Percentiles rank a stretch among this genome's conserved stretches.
Conservation (phyloP, 495 filamentous ascomycete genomes). For the Parathielavia appendiculata region DNA sequence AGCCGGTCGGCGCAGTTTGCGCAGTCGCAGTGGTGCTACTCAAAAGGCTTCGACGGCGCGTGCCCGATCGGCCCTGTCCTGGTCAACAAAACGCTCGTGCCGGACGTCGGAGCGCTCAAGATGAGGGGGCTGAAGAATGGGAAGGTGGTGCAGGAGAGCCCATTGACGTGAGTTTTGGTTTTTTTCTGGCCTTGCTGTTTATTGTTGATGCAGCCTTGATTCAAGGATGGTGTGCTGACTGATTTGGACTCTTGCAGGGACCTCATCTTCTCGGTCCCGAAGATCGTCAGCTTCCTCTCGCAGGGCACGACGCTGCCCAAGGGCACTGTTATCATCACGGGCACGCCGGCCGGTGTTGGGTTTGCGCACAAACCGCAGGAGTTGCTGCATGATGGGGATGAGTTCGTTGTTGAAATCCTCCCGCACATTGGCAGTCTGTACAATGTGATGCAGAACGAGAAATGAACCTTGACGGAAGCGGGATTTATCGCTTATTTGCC, state of each 20-base stretch:
- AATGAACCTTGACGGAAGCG: slow-evolving; percentile 27
- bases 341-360: slow-evolving; percentile 46
- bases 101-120: slow-evolving; percentile 36
- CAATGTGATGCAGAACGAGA: slow-evolving; percentile 42
- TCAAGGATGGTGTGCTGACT: slow-evolving; percentile 1
- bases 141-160: slow-evolving; percentile 45
- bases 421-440: slow-evolving; percentile 44
- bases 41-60: slow-evolving; percentile 45
- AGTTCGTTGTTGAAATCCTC: slow-evolving; percentile 44
- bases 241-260: slow-evolving; percentile 27
- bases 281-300: slow-evolving; percentile 46
- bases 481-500: not conserved
- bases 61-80: slow-evolving; percentile 51
- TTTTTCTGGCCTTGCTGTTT: not conserved
- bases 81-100: slow-evolving; percentile 49
- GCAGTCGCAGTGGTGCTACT: slow-evolving; percentile 46
- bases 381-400: slow-evolving; percentile 43
- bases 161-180: slow-evolving; percentile 39
- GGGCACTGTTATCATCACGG: slow-evolving; percentile 46
- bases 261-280: slow-evolving; percentile 42
- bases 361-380: slow-evolving; percentile 39
- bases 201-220: not conserved
- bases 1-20: slow-evolving; percentile 40
- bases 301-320: slow-evolving; percentile 45
- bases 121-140: slow-evolving; percentile 46